Conservation (phyloP, 2,329 filamentous ascomycete species). For the Catunica adiposa region DNA sequence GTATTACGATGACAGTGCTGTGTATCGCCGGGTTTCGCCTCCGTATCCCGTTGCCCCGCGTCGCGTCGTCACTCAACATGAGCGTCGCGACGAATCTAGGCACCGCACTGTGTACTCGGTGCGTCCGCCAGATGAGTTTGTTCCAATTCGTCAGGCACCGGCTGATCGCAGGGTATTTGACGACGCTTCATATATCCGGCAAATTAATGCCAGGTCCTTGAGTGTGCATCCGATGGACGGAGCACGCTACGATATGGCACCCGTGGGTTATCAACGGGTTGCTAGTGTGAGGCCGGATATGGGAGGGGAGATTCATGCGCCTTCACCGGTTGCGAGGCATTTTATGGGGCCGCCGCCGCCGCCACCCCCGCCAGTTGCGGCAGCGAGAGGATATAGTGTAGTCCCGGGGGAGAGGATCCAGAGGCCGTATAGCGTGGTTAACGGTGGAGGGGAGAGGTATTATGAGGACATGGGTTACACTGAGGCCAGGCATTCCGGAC, state of each 20-base stretch:
- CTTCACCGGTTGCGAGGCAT: constrained; percentile 14
- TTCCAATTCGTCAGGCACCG: constrained; percentile 28
- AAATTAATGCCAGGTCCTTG: constrained; percentile 1
- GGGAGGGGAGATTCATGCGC: constrained; percentile 6
- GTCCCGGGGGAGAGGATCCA: constrained; percentile 20
- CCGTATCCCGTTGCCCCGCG: constrained; percentile 28
- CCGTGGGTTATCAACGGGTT: constrained; percentile 27
- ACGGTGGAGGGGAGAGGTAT: constrained; percentile 26
- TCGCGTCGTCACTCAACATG: constrained; percentile 46
- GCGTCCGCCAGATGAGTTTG: constrained; percentile 27
- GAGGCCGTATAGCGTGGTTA: constrained; percentile 25
- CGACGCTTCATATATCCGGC: constrained; percentile 29
- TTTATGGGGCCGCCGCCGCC: constrained; percentile 19
- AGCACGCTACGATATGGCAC: constrained; percentile 26
- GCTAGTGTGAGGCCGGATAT: constrained; percentile 27
- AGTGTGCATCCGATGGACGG: constrained; percentile 21
- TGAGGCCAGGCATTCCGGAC: background rate
- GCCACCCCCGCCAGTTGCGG: no score
- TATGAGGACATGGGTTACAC: constrained; percentile 23
- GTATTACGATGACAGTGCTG: constrained; percentile 32
- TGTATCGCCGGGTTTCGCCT: constrained; percentile 37
- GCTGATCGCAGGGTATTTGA: constrained; percentile 30
- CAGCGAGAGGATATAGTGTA: constrained; percentile 21
- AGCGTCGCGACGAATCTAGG: constrained; percentile 24
- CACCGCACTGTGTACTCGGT: constrained; percentile 27